Conservation (phyloP, 2,329 filamentous ascomycete genomes). For the Ophiosphaerella narmari region DNA sequence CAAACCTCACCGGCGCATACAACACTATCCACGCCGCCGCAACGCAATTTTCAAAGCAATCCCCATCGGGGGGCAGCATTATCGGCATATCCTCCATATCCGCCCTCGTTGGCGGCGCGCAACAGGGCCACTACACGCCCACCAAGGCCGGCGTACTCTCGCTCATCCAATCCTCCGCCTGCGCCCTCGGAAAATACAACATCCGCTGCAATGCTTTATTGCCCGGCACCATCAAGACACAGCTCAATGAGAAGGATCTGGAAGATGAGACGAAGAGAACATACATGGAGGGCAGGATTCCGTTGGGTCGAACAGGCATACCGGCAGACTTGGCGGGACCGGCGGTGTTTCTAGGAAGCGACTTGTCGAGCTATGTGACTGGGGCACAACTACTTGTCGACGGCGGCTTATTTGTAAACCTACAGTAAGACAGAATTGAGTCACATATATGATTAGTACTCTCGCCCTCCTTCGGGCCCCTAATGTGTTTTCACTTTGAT, state of each 20-base stretch:
- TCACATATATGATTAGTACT: no score
- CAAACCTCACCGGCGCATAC: constrained; percentile 88
- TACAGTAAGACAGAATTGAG: constrained; percentile 45
- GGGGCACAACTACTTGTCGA: constrained; percentile 85
- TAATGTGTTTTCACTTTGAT: no score
- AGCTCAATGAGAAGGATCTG: constrained; percentile 82
- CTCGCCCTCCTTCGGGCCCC: no score
- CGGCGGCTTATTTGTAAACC: constrained; percentile 86
- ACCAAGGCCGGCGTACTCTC: constrained; percentile 83
- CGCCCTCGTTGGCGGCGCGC: constrained; percentile 76
- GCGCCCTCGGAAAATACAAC: constrained; percentile 73
- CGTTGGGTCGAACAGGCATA: constrained; percentile 58
- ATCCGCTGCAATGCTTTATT: constrained; percentile 85
- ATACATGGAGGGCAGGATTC: constrained; percentile 83
- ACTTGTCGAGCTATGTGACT: constrained; percentile 63
- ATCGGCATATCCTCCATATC: constrained; percentile 76
- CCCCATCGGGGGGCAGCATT: constrained; percentile 72
- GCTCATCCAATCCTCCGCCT: constrained; percentile 82
- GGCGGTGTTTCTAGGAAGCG: constrained; percentile 81
- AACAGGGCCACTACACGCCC: constrained; percentile 81
- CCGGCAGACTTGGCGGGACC: constrained; percentile 78
- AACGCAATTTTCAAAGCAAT: constrained; percentile 73
- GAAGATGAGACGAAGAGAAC: constrained; percentile 70
- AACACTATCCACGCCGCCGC: constrained; percentile 85
- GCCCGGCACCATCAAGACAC: constrained; percentile 81